phyloP scores from a whole-genome alignment of 257 asterid species.

The Ligustrum vulgare region DNA sequence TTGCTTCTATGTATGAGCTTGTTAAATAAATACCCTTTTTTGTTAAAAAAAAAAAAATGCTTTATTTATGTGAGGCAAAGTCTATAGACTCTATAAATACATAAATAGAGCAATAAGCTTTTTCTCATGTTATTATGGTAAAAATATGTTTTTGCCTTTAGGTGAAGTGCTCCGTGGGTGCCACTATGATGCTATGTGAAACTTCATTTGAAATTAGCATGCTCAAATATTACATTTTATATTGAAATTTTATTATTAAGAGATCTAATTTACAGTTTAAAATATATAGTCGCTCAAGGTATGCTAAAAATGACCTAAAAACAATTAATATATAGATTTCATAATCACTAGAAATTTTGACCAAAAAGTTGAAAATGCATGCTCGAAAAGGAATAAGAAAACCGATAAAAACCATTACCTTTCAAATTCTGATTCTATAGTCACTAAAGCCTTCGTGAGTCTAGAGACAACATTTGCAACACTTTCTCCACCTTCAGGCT shows the following conservation, averaged over 20 bases:
- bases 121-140: no score
- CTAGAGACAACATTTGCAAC: conserved; percentile 90
- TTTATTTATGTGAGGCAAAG: neutral
- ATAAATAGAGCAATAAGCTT: neutral
- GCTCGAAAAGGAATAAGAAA: neutral
- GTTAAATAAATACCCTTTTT: neutral
- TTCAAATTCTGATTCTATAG: conserved; percentile 64
- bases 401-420: conserved; percentile 41
- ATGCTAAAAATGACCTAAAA: neutral
- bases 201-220: neutral
- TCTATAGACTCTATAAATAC: neutral
- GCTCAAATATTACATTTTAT: no score
- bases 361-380: conserved; percentile 6
- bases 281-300: neutral
- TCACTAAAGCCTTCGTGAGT: conserved; percentile 61
- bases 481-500: conserved; percentile 96
- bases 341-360: neutral
- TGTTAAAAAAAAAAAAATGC: neutral
- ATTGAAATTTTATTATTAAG: no score
- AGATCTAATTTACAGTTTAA: neutral
- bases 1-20: neutral
- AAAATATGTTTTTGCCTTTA: neutral
- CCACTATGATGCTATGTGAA: neutral
- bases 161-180: neutral
- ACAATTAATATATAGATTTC: neutral